Evolutionary conservation across 2,329 filamentous ascomycete species (phyloP), one percentile per base, ranked within the genome.

Genomic region (Thielaviopsis musarum): DNA sequence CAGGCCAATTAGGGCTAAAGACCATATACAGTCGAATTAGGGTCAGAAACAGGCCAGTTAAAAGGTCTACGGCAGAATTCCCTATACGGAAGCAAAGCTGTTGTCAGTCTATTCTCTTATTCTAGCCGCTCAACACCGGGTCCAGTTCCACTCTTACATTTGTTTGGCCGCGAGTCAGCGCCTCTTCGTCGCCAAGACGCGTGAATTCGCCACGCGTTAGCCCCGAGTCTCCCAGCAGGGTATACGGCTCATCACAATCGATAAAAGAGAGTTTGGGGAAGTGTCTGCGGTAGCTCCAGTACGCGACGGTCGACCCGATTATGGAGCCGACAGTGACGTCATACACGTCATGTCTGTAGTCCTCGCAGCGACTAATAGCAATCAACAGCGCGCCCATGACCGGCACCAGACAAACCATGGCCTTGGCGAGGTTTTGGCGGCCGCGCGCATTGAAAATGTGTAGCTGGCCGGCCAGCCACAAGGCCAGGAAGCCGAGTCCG

Each of bases 401-500:
- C 0, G 83, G 83, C 1, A 71, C 64, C 2, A 85, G 68, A 59
- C 80, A 83, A 4, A 84, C 58, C 49, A 86, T 66, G 3, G 79
- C 76, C 12, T 79, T 74, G 48, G 76, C 72, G 9, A 85, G 71
- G 62, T 83, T 80, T 6, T 76, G 74, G 17, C 72, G 72, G 3
- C 72, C 72, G 34, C 73, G 72, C 2, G 52, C 26, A 5, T 55
- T 61, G 60, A 80, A 84, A 52, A 85, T 74, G 62, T 78, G 76
- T 55, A 84, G 71, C 68, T 86, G 83, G 3, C 85, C 85, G 1
- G 83, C 82, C 28, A 88, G 72, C 67, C 86, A 88, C 26, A 88
- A 72, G 22, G 81, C 78, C 19, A 90, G 71, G 67, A 87, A 93
- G 2, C 88, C 87, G 10, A 94, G 74, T 0, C 88, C 88, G 3